These are phyloP conservation scores for Artomyces pyxidatus DNA, from an alignment of 768 basidiomycete species.

Conservation along the genomic window DNA sequence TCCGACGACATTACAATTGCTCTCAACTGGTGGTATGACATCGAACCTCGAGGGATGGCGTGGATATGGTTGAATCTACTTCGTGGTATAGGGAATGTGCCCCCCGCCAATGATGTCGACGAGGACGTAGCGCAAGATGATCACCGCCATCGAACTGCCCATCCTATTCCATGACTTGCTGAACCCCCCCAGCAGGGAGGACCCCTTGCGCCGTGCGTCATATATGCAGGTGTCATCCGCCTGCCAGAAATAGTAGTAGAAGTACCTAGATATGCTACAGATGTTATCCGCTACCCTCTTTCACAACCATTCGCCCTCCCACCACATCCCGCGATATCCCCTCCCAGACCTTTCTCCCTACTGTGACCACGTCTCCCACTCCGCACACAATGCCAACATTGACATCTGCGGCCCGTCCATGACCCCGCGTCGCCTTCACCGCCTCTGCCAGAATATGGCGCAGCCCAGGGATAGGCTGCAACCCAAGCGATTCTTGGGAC, in stretches of 20 bases:
- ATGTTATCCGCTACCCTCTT: too few relatives aligned
- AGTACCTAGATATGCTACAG: too few relatives aligned
- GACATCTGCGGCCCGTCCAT: conserved; percentile 11
- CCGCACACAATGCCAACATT: conserved; percentile 16
- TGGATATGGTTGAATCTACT: conserved; percentile 66
- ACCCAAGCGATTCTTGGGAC: not conserved
- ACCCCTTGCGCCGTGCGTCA: too few relatives aligned
- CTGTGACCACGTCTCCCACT: conserved; percentile 10
- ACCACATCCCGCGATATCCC: conserved; percentile 4
- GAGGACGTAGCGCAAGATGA: not conserved
- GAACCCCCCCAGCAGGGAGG: too few relatives aligned
- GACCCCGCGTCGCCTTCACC: conserved; percentile 10
- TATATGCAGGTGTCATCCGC: too few relatives aligned
- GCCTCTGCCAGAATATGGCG: conserved; percentile 4
- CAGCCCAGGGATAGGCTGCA: conserved; percentile 16
- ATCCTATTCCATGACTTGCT: too few relatives aligned
- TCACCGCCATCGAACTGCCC: too few relatives aligned
- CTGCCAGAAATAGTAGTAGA: too few relatives aligned
- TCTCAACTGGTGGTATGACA: conserved; percentile 87
- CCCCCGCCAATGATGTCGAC: not conserved
- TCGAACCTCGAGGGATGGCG: conserved; percentile 60
- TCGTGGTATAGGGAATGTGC: conserved; percentile 23
- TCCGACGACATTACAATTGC: conserved; percentile 54
- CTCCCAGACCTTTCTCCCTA: conserved; percentile 15
- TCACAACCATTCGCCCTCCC: too few relatives aligned